These are phyloP conservation scores for Aphanomyces stellatus DNA, from an alignment of 352 stramenopile species.

Conservation along the genomic window DNA sequence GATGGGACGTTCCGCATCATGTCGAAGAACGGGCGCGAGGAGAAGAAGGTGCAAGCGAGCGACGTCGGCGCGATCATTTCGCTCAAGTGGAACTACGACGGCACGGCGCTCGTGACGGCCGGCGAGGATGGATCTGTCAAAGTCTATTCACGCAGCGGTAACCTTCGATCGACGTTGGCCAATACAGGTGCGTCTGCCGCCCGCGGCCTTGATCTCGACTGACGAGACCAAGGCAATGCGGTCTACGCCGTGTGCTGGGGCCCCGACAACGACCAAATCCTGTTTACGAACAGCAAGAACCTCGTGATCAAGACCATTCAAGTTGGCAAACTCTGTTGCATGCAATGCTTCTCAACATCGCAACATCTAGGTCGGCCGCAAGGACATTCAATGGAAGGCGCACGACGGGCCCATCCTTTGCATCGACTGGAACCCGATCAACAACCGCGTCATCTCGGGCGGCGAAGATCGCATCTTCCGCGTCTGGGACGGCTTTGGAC, in stretches of 20 bases:
- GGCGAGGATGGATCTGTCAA: constrained; percentile 92
- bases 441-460: constrained; percentile 86
- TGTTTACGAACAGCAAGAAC: constrained; percentile 81
- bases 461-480: constrained; percentile 90
- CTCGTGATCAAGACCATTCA: constrained; percentile 90
- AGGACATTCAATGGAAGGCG: constrained; percentile 85
- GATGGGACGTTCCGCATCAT: constrained; percentile 87
- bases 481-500: constrained; percentile 89
- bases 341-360: not conserved
- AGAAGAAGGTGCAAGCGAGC: constrained; percentile 85
- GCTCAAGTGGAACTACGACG: constrained; percentile 91
- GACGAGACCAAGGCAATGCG: constrained; percentile 1
- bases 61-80: constrained; percentile 78
- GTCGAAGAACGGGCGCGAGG: constrained; percentile 82
- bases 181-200: constrained; percentile 57
- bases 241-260: constrained; percentile 89
- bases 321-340: constrained; percentile 24
- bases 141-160: constrained; percentile 83
- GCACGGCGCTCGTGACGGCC: constrained; percentile 81
- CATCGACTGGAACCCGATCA: constrained; percentile 91
- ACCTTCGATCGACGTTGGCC: constrained; percentile 80
- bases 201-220: not conserved
- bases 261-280: constrained; percentile 85
- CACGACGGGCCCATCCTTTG: constrained; percentile 87
- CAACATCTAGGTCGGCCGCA: constrained; percentile 36